Percentiles rank a stretch among this genome's conserved stretches.
phyloP scores from a whole-genome alignment of 2,329 filamentous ascomycete species.

The Talaromyces sp. region DNA sequence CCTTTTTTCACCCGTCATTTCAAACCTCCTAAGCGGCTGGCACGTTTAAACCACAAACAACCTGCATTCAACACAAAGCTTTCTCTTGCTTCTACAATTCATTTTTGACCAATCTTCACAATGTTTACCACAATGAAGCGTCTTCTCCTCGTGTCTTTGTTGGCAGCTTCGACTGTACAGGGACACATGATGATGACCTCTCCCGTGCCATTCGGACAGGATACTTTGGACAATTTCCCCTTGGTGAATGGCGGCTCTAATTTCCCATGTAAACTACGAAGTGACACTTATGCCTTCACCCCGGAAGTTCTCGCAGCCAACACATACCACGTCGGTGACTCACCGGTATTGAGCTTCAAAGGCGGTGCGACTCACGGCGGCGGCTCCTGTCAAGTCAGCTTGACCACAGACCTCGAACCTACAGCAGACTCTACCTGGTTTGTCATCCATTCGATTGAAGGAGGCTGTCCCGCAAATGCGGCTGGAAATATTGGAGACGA shows the following conservation, averaged over 20 bases:
- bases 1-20: too few species aligned
- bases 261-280: constrained; percentile 78
- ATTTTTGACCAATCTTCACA: not conserved
- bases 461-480: constrained; percentile 70
- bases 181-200: constrained; percentile 73
- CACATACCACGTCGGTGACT: constrained; percentile 60
- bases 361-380: constrained; percentile 81
- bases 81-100: not conserved
- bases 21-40: constrained; percentile 1
- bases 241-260: constrained; percentile 58
- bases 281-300: constrained; percentile 11
- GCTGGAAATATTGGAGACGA: constrained; percentile 56
- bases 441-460: constrained; percentile 83
- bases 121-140: not conserved
- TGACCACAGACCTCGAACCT: constrained; percentile 73
- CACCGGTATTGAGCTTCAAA: constrained; percentile 60
- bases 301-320: constrained; percentile 43
- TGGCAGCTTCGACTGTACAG: constrained; percentile 54
- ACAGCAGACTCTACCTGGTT: constrained; percentile 69
- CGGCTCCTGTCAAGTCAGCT: constrained; percentile 82
- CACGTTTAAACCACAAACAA: constrained; percentile 1
- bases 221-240: constrained; percentile 59
- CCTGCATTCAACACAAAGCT: not conserved
- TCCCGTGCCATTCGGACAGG: constrained; percentile 61
- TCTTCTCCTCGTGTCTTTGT: constrained; percentile 44